These are phyloP conservation scores for Petunia axillaris DNA, from an alignment of 257 asterid species.

Conservation along the genomic window DNA sequence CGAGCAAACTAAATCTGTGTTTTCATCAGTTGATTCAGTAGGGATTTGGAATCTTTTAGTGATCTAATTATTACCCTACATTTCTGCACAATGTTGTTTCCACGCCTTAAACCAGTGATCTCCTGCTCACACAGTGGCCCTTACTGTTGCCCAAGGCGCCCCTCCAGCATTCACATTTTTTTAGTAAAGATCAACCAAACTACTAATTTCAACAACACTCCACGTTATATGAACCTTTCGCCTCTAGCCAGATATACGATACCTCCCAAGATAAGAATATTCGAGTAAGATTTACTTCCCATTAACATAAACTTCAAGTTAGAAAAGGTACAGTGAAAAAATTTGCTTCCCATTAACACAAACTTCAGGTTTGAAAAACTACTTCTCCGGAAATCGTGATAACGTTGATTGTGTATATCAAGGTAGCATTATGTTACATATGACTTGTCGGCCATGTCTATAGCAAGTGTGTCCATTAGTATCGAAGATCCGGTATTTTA, in stretches of 20 bases:
- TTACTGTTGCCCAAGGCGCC: too few species aligned
- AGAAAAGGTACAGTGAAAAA: background rate
- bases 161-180: background rate
- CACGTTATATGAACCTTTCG: background rate
- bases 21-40: background rate
- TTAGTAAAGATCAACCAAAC: slow-evolving; percentile 18
- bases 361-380: slow-evolving; percentile 10
- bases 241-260: background rate
- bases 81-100: too few species aligned
- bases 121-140: too few species aligned
- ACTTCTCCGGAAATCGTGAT: background rate
- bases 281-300: background rate
- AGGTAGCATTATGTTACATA: background rate
- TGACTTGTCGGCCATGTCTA: too few species aligned
- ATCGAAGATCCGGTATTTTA: too few species aligned
- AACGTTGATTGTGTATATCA: background rate
- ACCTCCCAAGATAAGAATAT: background rate
- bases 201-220: background rate
- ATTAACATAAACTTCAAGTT: background rate
- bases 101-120: too few species aligned
- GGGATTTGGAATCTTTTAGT: slow-evolving; percentile 21
- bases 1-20: background rate
- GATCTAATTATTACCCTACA: background rate
- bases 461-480: too few species aligned
- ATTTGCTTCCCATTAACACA: background rate